phyloP scores from a whole-genome alignment of 108 stramenopile genomes.

The Bacterosira constricta region DNA sequence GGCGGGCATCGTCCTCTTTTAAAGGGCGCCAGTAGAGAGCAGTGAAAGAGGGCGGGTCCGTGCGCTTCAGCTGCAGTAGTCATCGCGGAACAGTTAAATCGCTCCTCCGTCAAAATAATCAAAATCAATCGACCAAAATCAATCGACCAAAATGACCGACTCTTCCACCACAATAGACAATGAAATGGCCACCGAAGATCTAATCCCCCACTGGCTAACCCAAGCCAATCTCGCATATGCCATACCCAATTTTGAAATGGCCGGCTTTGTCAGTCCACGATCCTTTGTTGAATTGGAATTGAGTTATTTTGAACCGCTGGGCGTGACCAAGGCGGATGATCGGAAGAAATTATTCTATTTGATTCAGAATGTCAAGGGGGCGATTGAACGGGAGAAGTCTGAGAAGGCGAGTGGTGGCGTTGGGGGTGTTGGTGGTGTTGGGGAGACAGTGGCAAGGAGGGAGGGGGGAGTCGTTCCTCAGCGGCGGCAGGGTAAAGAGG shows the following conservation, averaged over 20 bases:
- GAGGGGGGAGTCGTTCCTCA: too few relatives aligned
- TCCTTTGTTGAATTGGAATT: constrained; percentile 77
- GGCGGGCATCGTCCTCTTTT: too few relatives aligned
- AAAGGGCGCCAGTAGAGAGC: too few relatives aligned
- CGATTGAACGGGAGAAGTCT: constrained; percentile 34
- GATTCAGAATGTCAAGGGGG: constrained; percentile 82
- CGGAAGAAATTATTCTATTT: constrained; percentile 86
- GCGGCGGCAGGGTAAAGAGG: too few relatives aligned
- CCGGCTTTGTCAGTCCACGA: constrained; percentile 78
- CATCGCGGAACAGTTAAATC: too few relatives aligned
- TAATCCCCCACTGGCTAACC: constrained; percentile 76
- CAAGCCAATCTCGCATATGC: constrained; percentile 70
- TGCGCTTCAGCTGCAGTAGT: too few relatives aligned
- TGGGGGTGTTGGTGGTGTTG: too few relatives aligned
- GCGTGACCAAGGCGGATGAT: constrained; percentile 70
- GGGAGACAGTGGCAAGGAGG: too few relatives aligned
- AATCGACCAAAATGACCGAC: not conserved
- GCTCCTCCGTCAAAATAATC: too few relatives aligned
- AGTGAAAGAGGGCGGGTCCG: too few relatives aligned
- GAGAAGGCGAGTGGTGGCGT: not conserved
- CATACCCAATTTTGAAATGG: constrained; percentile 74
- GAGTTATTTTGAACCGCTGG: constrained; percentile 73
- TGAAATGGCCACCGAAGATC: not conserved
- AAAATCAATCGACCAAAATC: too few relatives aligned
- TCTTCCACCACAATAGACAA: constrained; percentile 19